Conservation (phyloP, 83 land plant species). For the Picea abies region DNA sequence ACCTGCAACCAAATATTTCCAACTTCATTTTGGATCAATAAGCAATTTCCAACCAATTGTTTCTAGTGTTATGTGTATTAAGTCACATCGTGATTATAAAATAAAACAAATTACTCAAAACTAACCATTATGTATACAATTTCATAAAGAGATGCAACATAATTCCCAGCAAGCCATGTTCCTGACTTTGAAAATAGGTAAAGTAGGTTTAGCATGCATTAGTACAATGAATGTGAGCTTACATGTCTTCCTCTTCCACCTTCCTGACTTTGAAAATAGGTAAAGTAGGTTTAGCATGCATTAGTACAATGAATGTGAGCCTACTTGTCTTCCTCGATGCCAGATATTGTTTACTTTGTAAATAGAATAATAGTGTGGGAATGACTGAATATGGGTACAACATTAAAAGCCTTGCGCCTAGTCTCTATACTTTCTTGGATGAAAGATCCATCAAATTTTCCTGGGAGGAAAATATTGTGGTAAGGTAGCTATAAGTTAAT, state of each 20-base stretch:
- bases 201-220: not conserved
- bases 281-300: too few species aligned
- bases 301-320: too few species aligned
- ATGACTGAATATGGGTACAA: slow-evolving; percentile 42
- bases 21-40: not conserved
- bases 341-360: not conserved
- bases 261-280: slow-evolving; percentile 30
- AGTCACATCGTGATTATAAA: not conserved
- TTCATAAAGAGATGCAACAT: not conserved
- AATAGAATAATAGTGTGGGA: slow-evolving; percentile 50
- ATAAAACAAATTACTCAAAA: not conserved
- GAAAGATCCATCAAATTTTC: slow-evolving; percentile 48
- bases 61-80: not conserved
- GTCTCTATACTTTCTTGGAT: slow-evolving; percentile 29
- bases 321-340: too few species aligned
- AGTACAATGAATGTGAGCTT: not conserved
- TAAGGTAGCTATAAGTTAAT: not conserved
- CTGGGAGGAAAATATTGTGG: slow-evolving; percentile 36
- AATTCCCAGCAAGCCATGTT: not conserved
- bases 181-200: not conserved
- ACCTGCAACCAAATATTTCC: not conserved
- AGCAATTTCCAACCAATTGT: not conserved
- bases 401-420: slow-evolving; percentile 19
- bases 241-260: slow-evolving; percentile 47
- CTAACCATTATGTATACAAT: not conserved